phyloP scores from a whole-genome alignment of 257 asterid species.

The Rhazya stricta region DNA sequence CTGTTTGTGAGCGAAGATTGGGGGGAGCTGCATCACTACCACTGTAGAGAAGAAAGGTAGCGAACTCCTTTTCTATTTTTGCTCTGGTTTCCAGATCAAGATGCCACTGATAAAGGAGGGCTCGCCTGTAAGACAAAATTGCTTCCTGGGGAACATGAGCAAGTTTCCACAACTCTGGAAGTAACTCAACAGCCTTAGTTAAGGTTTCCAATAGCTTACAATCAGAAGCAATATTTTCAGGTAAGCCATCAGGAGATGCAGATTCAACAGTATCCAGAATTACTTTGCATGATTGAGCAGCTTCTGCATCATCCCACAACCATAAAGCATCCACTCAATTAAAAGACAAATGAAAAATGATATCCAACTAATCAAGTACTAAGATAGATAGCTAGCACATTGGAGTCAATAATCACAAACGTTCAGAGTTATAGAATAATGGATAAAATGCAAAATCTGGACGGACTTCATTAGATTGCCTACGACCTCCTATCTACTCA shows the following conservation, averaged over 20 bases:
- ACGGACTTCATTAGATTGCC: neutral
- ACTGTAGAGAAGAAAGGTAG: slow-evolving; percentile 72
- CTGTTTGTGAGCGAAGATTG: slow-evolving; percentile 72
- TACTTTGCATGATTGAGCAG: slow-evolving; percentile 75
- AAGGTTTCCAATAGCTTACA: slow-evolving; percentile 63
- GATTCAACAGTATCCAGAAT: slow-evolving; percentile 79
- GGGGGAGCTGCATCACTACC: slow-evolving; percentile 80
- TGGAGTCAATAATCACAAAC: neutral
- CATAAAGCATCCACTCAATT: slow-evolving; percentile 2
- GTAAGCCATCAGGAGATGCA: slow-evolving; percentile 65
- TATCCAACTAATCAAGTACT: neutral
- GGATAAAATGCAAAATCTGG: neutral
- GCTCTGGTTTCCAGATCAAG: slow-evolving; percentile 58
- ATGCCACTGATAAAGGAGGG: slow-evolving; percentile 75
- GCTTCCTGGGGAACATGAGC: slow-evolving; percentile 60
- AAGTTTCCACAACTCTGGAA: slow-evolving; percentile 74
- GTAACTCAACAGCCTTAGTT: slow-evolving; percentile 75
- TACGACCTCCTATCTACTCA: neutral
- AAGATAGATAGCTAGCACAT: neutral
- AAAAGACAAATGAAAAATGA: neutral
- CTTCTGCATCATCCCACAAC: slow-evolving; percentile 46
- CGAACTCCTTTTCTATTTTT: slow-evolving; percentile 66
- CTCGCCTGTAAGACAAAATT: slow-evolving; percentile 63
- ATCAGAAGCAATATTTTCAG: slow-evolving; percentile 54
- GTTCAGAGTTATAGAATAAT: neutral